phyloP scores from a whole-genome alignment of 108 stramenopile species.

The Nitzschia sp. region DNA sequence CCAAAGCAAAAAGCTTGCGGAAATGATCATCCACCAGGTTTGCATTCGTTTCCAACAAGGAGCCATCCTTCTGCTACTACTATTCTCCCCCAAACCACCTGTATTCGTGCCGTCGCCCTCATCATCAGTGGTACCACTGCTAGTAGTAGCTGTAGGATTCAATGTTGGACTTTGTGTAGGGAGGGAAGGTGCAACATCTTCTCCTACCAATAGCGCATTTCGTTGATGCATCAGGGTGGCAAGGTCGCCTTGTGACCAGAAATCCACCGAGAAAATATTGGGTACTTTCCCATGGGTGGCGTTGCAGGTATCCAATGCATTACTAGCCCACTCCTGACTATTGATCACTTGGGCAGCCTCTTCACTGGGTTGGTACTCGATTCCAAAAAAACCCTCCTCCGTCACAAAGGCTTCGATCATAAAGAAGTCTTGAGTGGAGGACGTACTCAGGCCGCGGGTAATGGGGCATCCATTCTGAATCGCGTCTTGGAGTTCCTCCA shows the following conservation, averaged over 20 bases:
- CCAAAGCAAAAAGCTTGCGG: too few relatives aligned
- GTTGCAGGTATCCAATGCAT: conserved; percentile 38
- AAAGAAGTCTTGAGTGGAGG: conserved; percentile 34
- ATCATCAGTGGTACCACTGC: neutral
- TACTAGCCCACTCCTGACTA: conserved; percentile 27
- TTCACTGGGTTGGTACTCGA: conserved; percentile 28
- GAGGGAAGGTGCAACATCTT: neutral
- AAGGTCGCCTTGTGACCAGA: conserved; percentile 62
- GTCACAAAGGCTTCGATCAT: conserved; percentile 51
- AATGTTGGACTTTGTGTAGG: conserved; percentile 1
- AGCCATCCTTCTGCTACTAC: too few relatives aligned
- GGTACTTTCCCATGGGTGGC: neutral
- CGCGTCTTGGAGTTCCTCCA: conserved; percentile 42
- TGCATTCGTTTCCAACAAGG: too few relatives aligned
- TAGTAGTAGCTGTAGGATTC: neutral
- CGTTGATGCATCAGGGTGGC: conserved; percentile 39
- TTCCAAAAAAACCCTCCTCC: conserved; percentile 17
- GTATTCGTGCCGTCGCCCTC: too few relatives aligned
- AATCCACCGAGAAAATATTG: conserved; percentile 59
- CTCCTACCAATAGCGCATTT: conserved; percentile 35
- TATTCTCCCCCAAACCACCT: too few relatives aligned
- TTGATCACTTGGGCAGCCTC: conserved; percentile 43
- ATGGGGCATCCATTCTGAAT: conserved; percentile 43
- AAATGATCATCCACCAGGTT: too few relatives aligned
- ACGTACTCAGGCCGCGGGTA: conserved; percentile 40